Evolutionary conservation across 2,329 filamentous ascomycete species (phyloP), one percentile per base, ranked within the genome.

Genomic region (Penicillium decumbens): DNA sequence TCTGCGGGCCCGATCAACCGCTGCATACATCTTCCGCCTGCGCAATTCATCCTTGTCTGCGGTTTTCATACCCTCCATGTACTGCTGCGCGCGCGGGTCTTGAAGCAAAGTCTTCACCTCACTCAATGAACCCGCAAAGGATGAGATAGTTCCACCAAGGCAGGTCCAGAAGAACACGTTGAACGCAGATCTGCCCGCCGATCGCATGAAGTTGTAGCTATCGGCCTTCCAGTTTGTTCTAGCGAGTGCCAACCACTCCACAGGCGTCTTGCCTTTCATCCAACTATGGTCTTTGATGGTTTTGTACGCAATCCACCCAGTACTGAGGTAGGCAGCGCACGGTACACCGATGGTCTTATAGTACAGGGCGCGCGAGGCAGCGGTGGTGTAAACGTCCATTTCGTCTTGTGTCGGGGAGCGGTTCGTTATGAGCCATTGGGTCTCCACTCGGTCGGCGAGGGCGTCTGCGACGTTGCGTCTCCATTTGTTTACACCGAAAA

Each of bases 371-470:
- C 44, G 52, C 20, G 62, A 59, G 41, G 44, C 33, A 37, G 57
- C 51, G n/a, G 53, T 49, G 18, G 64, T 58, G 30, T 68, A 56
- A 18, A 61, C 62, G 51, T 71, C 68, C 20, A 70, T 40, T 45
- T 72, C 69, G 7, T 63, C 59, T 47, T 72, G 69, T 2, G 65
- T 68, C 2, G 60, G 60, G 6, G 47, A 20, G 8, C 69, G 63
- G 24, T 62, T 57, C 1, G 64, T 49, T 4, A 63, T 8, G 15
- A 61, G 50, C 18, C 57, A 57, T 13, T 46, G 49, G 9, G 56
- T 54, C 13, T 64, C 60, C 1, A 66, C 45, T 6, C 61, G 59
- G 1, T 55, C 30, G 4, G 27, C 33, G 8, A 57, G 51, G 13
- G 13, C 29, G 0, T 15, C 10, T 12, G 39, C 47, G 1, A 55